phyloP scores from a whole-genome alignment of 2,329 filamentous ascomycete genomes.

The Fusarium algeriense region DNA sequence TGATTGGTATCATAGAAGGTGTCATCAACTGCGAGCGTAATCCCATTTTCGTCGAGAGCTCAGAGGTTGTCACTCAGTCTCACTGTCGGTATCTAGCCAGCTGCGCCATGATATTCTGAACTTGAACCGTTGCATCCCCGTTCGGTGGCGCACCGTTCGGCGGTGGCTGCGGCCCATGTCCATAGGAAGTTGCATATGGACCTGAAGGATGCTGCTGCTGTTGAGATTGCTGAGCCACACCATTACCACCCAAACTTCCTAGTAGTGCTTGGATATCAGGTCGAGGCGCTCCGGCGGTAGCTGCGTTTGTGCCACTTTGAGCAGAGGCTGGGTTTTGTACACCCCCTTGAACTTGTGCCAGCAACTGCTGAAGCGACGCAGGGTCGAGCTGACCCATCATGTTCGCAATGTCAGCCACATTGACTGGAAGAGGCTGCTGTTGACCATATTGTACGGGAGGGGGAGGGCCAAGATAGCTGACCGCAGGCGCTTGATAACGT shows the following conservation, averaged over 20 bases:
- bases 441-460: slow-evolving; percentile 51
- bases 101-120: slow-evolving; percentile 82
- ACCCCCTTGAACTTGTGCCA: slow-evolving; percentile 66
- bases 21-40: slow-evolving; percentile 7
- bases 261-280: slow-evolving; percentile 63
- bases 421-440: slow-evolving; percentile 44
- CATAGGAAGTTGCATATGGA: slow-evolving; percentile 50
- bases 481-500: slow-evolving; percentile 47
- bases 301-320: slow-evolving; percentile 38
- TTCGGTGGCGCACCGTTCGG: slow-evolving; percentile 46
- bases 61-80: neutral
- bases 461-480: slow-evolving; percentile 46
- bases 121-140: slow-evolving; percentile 62
- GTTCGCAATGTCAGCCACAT: slow-evolving; percentile 68
- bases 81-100: slow-evolving; percentile 73
- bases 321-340: slow-evolving; percentile 29
- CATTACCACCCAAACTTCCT: slow-evolving; percentile 53
- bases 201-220: slow-evolving; percentile 15
- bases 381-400: slow-evolving; percentile 77
- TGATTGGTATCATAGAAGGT: slow-evolving; percentile 35
- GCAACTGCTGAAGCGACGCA: slow-evolving; percentile 75
- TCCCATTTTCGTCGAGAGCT: neutral
- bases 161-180: slow-evolving; percentile 48
- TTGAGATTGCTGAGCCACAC: slow-evolving; percentile 40
- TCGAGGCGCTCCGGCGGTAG: slow-evolving; percentile 48